Percentiles rank a stretch among this genome's conserved stretches.
Evolutionary conservation across 176 grass and related monocot species (phyloP).

Genomic region (Oryza meridionalis): DNA sequence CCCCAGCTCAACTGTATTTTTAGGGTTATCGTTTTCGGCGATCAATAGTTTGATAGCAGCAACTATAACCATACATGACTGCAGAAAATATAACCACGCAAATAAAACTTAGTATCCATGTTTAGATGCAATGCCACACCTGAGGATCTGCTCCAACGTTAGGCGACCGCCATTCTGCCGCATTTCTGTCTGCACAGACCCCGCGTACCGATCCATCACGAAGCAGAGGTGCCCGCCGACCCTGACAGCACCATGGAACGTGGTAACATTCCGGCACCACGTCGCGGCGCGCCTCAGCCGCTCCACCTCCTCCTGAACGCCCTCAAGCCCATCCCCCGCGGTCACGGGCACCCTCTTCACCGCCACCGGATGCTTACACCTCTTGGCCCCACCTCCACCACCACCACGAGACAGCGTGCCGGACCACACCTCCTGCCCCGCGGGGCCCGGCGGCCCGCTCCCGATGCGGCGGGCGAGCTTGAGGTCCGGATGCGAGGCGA

Average conservation of each 20-base stretch:
- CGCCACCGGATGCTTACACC: constrained; percentile 86
- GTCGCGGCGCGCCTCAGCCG: constrained; percentile 69
- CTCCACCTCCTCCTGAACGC: constrained; percentile 74
- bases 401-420: constrained; percentile 63
- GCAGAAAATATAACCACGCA: neutral
- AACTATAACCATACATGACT: neutral
- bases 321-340: constrained; percentile 55
- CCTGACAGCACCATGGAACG: constrained; percentile 76
- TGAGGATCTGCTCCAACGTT: constrained; percentile 98
- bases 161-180: constrained; percentile 91
- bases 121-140: constrained; percentile 61
- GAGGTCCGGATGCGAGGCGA: constrained; percentile 79
- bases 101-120: constrained; percentile 3
- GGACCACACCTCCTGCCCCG: constrained; percentile 80
- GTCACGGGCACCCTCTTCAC: constrained; percentile 81
- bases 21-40: neutral
- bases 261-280: constrained; percentile 86
- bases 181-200: constrained; percentile 93
- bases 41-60: constrained; percentile 4
- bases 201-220: constrained; percentile 75
- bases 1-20: neutral
- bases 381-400: constrained; percentile 40
- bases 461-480: constrained; percentile 70
- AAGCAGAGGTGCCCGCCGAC: constrained; percentile 73
- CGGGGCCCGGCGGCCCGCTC: constrained; percentile 55